Percentiles rank a stretch among this genome's conserved stretches.
Conservation (phyloP, 495 filamentous ascomycete species). For the Saxophila tyrrhenica region DNA sequence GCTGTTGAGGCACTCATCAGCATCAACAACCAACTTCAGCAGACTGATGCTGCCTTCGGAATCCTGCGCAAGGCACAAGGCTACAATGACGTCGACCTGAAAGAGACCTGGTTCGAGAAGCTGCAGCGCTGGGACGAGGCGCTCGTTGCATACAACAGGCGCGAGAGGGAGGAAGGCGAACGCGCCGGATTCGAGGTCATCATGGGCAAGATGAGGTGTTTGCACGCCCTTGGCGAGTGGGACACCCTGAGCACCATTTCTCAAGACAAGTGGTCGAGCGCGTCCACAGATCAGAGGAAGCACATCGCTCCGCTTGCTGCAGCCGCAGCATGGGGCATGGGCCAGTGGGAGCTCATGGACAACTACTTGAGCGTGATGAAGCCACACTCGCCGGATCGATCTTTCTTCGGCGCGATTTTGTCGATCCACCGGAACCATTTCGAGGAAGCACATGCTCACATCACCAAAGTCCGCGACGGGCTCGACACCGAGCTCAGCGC, state of each 20-base stretch:
- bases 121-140: constrained; percentile 97
- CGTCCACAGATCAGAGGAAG: constrained; percentile 69
- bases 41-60: constrained; percentile 93
- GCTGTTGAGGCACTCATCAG: constrained; percentile 94
- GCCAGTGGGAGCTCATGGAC: constrained; percentile 97
- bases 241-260: constrained; percentile 78
- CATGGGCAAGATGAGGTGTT: constrained; percentile 98
- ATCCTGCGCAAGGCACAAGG: constrained; percentile 89
- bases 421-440: constrained; percentile 91
- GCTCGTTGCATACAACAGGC: constrained; percentile 76
- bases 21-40: constrained; percentile 97
- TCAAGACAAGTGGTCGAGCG: constrained; percentile 85
- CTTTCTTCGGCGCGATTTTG: constrained; percentile 94
- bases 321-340: constrained; percentile 92
- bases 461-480: constrained; percentile 83
- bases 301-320: constrained; percentile 86
- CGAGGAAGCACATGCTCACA: constrained; percentile 69
- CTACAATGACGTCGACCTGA: constrained; percentile 86
- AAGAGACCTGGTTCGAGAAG: constrained; percentile 98
- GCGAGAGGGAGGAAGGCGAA: constrained; percentile 56
- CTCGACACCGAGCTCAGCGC: constrained; percentile 92
- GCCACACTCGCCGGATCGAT: constrained; percentile 76
- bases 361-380: constrained; percentile 93
- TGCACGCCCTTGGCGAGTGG: constrained; percentile 96
- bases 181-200: constrained; percentile 75